Evolutionary conservation across 805 yeast species (phyloP).

Genomic region (Zygotorulaspora chibaensis): DNA sequence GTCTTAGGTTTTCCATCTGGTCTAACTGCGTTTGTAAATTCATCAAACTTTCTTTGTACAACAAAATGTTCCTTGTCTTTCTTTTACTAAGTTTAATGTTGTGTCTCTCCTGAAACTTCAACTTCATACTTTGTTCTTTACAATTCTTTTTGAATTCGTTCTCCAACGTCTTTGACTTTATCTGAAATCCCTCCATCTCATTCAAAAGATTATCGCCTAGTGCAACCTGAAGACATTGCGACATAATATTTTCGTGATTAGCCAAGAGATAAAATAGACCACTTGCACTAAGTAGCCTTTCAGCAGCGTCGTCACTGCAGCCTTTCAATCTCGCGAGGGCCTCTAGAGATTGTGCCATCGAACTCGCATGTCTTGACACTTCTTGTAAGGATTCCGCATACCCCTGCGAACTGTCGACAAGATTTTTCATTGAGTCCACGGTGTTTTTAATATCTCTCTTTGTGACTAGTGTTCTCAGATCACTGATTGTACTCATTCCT

Average conservation of each 20-base stretch:
- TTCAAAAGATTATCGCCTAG: constrained; percentile 51
- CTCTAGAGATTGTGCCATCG: constrained; percentile 68
- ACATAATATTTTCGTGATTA: constrained; percentile 69
- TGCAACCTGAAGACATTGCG: constrained; percentile 49
- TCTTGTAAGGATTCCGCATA: constrained; percentile 40
- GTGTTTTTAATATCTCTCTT: constrained; percentile 54
- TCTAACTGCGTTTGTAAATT: constrained; percentile 72
- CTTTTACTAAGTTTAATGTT: constrained; percentile 55
- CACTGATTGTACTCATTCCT: constrained; percentile 50
- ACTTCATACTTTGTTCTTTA: constrained; percentile 45
- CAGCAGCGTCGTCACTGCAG: constrained; percentile 48
- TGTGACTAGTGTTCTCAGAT: constrained; percentile 57
- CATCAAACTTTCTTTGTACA: constrained; percentile 61
- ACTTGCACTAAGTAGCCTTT: constrained; percentile 65
- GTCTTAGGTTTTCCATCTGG: constrained; percentile 70
- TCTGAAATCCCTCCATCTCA: constrained; percentile 43
- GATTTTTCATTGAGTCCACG: constrained; percentile 45
- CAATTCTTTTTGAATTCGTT: constrained; percentile 50
- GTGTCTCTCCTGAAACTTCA: constrained; percentile 58
- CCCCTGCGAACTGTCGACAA: constrained; percentile 43
- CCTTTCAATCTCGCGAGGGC: constrained; percentile 59
- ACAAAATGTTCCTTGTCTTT: constrained; percentile 59
- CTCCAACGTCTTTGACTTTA: constrained; percentile 46
- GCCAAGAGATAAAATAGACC: constrained; percentile 74
- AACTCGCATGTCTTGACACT: constrained; percentile 55